These are phyloP conservation scores for Spirogloea muscicola DNA, from an alignment of 139 green algal species.

Conservation along the genomic window DNA sequence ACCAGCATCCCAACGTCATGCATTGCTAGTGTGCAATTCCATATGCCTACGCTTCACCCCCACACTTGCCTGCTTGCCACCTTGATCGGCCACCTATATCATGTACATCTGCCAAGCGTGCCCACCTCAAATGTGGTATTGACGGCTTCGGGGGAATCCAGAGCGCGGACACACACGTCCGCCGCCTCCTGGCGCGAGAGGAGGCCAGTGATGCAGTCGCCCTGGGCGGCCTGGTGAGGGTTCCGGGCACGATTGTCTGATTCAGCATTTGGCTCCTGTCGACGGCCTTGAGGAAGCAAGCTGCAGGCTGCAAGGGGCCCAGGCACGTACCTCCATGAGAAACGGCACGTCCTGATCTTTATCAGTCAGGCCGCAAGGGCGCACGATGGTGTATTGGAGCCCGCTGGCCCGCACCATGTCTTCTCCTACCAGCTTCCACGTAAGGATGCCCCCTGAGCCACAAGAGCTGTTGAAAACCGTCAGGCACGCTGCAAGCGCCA, in stretches of 20 bases:
- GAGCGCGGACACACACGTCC: conserved; percentile 67
- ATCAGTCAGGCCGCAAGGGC: conserved; percentile 70
- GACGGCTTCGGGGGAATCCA: conserved; percentile 51
- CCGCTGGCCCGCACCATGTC: conserved; percentile 69
- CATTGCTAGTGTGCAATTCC: too few relatives aligned
- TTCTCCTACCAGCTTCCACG: conserved; percentile 83
- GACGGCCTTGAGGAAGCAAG: too few relatives aligned
- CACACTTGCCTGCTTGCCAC: too few relatives aligned
- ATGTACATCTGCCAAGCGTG: conserved; percentile 40
- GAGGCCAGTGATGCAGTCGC: conserved; percentile 71
- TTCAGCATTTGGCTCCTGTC: too few relatives aligned
- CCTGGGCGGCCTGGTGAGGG: conserved; percentile 80
- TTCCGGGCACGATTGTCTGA: too few relatives aligned
- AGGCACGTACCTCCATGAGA: conserved; percentile 22
- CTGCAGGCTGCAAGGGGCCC: too few relatives aligned
- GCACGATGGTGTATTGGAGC: conserved; percentile 69
- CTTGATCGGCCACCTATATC: not conserved
- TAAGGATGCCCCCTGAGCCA: conserved; percentile 75
- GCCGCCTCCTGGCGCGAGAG: conserved; percentile 73
- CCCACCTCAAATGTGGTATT: conserved; percentile 84
- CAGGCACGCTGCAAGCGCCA: not conserved
- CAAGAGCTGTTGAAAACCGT: not conserved
- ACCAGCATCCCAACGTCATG: not conserved
- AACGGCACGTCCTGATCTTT: conserved; percentile 37
- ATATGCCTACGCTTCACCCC: too few relatives aligned